Evolutionary conservation across 164 flowering plant genomes (phyloP), one percentile per base, ranked within the genome.

Genomic region (Tetracentron sinense): DNA sequence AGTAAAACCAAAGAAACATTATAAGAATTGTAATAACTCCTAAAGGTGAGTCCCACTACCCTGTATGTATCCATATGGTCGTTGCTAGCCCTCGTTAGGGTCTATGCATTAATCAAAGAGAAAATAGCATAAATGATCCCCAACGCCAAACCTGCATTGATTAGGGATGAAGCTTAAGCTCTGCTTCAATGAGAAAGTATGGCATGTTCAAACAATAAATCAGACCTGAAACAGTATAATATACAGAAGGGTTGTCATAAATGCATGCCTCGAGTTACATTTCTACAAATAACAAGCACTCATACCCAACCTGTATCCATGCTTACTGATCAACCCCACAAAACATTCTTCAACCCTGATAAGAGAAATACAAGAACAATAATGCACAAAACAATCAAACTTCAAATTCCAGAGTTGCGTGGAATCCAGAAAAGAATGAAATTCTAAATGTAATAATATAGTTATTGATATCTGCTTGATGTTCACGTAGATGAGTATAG

Each of bases 381-480:
- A 65, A 58, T 62, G 72, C 70, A 61, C 66, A 66, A 69, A 44
- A 57, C 11, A 59, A 66, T 65, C 10, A 55, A 54, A 62, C 65
- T 64, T 63, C 54, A 72, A 63, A 56, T 38, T 57, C 66, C 23
- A 56, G 50, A 51, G 60, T 66, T 65, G 58, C 62, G 51, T 56
- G 15, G 61, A 70, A 65, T 58, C 61, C 58, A 47, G n/a, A 58
- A 74, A 67, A 71, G 65, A 72, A 74, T 61, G 56, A 42, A 59
- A 64, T 48, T 35, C 68, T 54, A 38, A 26, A 50, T 2, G 64
- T 19, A 52, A 46, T 6, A 62, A 5, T 28, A n/a, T n/a, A n/a
- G 14, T 44, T 48, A 51, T 29, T 23, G 48, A 63, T 55, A 54
- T 64, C 67, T 57, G 63, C 31, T 56, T 10, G 20, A 30, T 28